Conservation (phyloP, 1,139 yeast species). For the Nakaseomyces uthaithaninus region DNA sequence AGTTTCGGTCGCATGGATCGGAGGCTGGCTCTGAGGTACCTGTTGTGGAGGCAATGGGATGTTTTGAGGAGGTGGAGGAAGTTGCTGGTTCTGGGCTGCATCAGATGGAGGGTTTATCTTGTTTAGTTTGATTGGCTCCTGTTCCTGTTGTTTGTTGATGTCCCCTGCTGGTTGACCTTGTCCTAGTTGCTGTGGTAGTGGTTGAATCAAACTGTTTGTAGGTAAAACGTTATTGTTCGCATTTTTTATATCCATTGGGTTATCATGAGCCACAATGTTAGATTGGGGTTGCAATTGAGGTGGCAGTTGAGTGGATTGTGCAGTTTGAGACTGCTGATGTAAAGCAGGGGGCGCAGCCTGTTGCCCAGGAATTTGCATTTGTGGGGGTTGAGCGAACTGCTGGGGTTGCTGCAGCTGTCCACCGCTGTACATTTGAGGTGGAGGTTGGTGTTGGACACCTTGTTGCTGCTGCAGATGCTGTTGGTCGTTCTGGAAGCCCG, state of each 20-base stretch:
- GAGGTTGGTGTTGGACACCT: conserved; percentile 17
- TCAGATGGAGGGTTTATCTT: conserved; percentile 1
- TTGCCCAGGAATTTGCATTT: conserved; percentile 7
- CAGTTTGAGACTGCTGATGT: conserved; percentile 5
- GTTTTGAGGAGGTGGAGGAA: conserved; percentile 11
- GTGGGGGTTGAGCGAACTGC: conserved; percentile 7
- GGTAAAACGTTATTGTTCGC: conserved; percentile 8
- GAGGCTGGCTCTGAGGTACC: neutral
- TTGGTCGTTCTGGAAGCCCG: conserved; percentile 12
- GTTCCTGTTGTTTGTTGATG: conserved; percentile 7
- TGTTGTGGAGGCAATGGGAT: conserved; percentile 8
- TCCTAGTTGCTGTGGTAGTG: conserved; percentile 16
- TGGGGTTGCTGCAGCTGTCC: conserved; percentile 18
- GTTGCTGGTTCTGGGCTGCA: conserved; percentile 5
- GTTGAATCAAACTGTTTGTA: conserved; percentile 11
- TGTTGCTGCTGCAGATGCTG: conserved; percentile 19
- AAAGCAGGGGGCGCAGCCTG: conserved; percentile 2
- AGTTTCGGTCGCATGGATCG: conserved; percentile 10
- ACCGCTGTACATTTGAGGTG: conserved; percentile 18
- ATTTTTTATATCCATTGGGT: conserved; percentile 7
- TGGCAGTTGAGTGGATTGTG: conserved; percentile 12
- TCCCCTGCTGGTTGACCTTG: conserved; percentile 12
- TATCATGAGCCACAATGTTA: conserved; percentile 8
- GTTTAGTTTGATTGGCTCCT: conserved; percentile 1
- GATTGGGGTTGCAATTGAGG: conserved; percentile 14